Evolutionary conservation across 179 eudicot genomes (phyloP), one percentile per base, ranked within the genome.

Genomic region (Dionaea muscipula): DNA sequence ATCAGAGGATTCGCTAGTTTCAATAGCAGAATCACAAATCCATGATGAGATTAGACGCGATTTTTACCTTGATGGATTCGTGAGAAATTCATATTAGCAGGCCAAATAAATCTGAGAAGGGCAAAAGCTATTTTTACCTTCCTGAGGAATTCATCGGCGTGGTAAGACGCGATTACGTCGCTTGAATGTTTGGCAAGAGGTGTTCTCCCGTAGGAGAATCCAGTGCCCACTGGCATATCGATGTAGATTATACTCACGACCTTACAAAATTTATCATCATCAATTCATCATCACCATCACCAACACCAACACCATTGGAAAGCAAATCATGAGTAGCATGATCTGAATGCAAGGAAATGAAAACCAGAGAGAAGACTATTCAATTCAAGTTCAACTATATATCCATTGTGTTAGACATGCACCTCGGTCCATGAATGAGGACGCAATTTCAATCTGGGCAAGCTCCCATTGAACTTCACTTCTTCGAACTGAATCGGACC

Each of bases 141-240:
- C 16, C 75, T 67, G 1, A 85, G 54, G 53, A 85, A 85, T 39
- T 85, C 72, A 53, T 76, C 51, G 0, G 78, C 75, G 53, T 73
- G 75, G 43, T 31, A 52, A 17, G 77, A 60, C 6, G 75, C 23
- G 54, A 57, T 76, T 1, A 55, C 12, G 53, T 81, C 88, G 1
- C 64, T 65, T 0, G 81, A 63, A 43, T 55, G 55, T 57, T 69
- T 70, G 41, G 81, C 81, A 14, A 47, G 23, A 23, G 53, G 13
- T 3, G 80, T 77, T 53, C 47, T 77, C 40, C 67, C 69, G 46
- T 77, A 84, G 6, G 94, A 81, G 57, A 77, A 77, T 48, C 62
- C 62, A 17, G 62, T 58, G 3, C 62, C 62, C 18, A 58, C 62
- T 0, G 62, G 62, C 26, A 58, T 22, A 22, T 58, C 86, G 4